Evolutionary conservation across 345 rosid species (phyloP), one percentile per base, ranked within the genome.

Genomic region (Brassica rapa): DNA sequence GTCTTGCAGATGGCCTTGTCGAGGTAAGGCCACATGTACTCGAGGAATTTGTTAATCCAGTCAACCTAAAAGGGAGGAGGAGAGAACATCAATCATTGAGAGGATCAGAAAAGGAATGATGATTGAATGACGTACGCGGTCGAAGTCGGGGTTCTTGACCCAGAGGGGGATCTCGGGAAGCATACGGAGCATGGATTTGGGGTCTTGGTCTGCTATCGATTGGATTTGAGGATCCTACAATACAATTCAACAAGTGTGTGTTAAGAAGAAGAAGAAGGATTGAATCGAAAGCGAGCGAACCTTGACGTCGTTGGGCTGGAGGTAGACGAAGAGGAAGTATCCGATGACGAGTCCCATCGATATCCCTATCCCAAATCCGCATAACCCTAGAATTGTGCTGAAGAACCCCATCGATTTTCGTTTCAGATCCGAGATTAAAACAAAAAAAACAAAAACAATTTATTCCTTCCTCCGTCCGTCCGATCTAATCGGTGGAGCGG

Each of bases 1-100:
- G 91, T 95, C 82, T 86, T 86, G 80, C 97, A 95, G 68, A 95
- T 95, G 53, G 97, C 99, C 98, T 93, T 95, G 88, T 95, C 97
- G 24, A 95, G 93, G 80, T 88, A 89, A 77, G 99, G 97, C 99
- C 99, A 95, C 94, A 93, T 88, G 16, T 81, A 77, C 67, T 84
- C 86, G 62, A 95, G 55, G 77, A 95, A 91, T 82, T 71, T 89
- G 84, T 95, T 95, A 8, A 95, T 82, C 99, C 97, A 95, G 80
- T 95, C 99, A 73, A 93, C 83, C 99, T 90, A 65, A 63, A 55
- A 62, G 66, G 59, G 24, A 19, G 21, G 21, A 19, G 21, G 1
- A 19, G 66, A 71, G 25, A 53, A 63, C 29, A 12, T 24, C 4
- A 39, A 64, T 15, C 23, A 77, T 60, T 27, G 75, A 77, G 29